Conservation (phyloP, 192 early-diverging fungal genomes). For the Gigaspora rosea region DNA sequence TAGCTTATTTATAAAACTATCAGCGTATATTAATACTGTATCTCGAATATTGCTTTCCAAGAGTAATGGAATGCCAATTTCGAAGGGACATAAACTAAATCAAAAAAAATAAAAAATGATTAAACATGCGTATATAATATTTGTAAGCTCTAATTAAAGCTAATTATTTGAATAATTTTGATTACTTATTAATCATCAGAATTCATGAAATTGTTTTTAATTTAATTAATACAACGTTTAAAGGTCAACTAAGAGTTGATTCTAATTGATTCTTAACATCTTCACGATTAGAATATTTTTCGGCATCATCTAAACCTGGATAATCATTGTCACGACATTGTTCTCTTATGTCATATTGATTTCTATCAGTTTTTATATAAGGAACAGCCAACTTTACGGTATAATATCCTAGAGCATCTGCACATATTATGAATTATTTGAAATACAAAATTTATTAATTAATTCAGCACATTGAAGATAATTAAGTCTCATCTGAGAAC, state of each 20-base stretch:
- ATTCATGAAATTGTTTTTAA: slow-evolving; percentile 83
- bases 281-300: slow-evolving; percentile 74
- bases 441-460: slow-evolving; percentile 84
- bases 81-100: slow-evolving; percentile 79
- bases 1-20: neutral
- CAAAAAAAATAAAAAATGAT: too few species aligned
- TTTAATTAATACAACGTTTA: slow-evolving; percentile 81
- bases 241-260: slow-evolving; percentile 62
- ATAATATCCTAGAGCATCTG: slow-evolving; percentile 83
- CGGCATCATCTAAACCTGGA: slow-evolving; percentile 80
- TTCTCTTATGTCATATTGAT: slow-evolving; percentile 97
- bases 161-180: too few species aligned
- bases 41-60: too few species aligned
- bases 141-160: too few species aligned
- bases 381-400: slow-evolving; percentile 75
- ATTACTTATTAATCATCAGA: slow-evolving; percentile 69
- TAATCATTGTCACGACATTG: slow-evolving; percentile 83
- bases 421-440: slow-evolving; percentile 69
- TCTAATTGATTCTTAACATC: slow-evolving; percentile 79
- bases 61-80: slow-evolving; percentile 62
- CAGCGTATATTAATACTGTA: slow-evolving; percentile 84
- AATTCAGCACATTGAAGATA: slow-evolving; percentile 75
- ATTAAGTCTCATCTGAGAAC: slow-evolving; percentile 70
- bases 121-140: too few species aligned
- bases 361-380: slow-evolving; percentile 82